Evolutionary conservation across 2,329 filamentous ascomycete species (phyloP).

Genomic region (Aureobasidium sp.): DNA sequence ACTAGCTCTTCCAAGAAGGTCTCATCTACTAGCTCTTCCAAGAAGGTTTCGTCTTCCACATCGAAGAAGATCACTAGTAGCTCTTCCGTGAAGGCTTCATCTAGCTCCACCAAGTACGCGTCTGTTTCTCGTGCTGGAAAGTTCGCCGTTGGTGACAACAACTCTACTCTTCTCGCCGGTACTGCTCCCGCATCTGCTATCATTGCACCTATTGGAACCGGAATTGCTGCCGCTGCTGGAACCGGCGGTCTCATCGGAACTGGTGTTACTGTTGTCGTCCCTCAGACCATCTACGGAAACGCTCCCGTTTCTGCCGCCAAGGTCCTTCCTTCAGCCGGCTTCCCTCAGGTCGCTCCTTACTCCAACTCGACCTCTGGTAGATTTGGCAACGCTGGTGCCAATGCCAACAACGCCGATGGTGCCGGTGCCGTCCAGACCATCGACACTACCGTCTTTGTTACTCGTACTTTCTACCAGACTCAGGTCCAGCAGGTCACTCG

Average conservation of each 20-base stretch:
- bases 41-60: neutral
- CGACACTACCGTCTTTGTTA: neutral
- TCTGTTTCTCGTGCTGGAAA: neutral
- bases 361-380: neutral
- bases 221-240: neutral
- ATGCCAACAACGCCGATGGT: neutral
- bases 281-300: neutral
- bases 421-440: neutral
- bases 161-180: neutral
- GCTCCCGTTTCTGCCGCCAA: conserved; percentile 1
- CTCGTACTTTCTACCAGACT: conserved; percentile 9
- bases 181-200: conserved; percentile 1
- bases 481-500: neutral
- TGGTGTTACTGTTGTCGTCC: neutral
- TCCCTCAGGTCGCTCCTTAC: conserved; percentile 5
- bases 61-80: neutral
- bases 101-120: neutral
- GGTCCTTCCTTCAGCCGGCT: conserved; percentile 4
- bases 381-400: neutral
- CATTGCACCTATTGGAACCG: neutral
- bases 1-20: neutral
- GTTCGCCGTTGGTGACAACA: neutral
- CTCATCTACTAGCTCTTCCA: neutral
- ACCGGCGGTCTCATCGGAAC: neutral
- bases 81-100: neutral